Base-by-base conservation (phyloP, 1,284 basidiomycete species). In the Stereum hirsutum region DNA sequence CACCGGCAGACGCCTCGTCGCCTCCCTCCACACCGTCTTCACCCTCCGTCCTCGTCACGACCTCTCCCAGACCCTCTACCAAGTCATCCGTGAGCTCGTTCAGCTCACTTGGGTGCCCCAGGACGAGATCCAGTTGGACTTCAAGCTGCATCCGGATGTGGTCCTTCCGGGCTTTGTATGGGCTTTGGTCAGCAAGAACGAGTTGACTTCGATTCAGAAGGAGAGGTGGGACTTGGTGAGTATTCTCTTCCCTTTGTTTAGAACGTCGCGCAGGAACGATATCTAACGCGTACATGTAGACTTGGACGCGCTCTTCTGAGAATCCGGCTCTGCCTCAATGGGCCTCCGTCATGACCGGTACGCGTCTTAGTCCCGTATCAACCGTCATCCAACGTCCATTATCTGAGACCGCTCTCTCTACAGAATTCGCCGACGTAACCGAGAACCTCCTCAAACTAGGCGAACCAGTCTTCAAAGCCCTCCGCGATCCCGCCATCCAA, bases 211-310 rank as follows among this genome's bases (percentile, higher is more conserved):
- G 24, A 72, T 89, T 54, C 81, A 79, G 60, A 69, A 79, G 48
- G 65, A 72, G 42, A 75, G 91, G 45, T 95, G 89, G 85, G 91
- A 94, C 62, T 60, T 94, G 58, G 90, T 94, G 47, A 57, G 81
- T 72, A 4, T 19, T 27, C 21, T 44, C 23, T 19, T 28, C 23
- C 45, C 20, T 38, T 15, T 27, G 4, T 17, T 10, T n/a, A n/a
- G n/a, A n/a, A n/a, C n/a, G 30, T 33, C 30, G 35, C 41, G 31
- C 34, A 28, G 20, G 26, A 6, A 7, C 39, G 46, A 37, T 41
- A 46, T 14, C 42, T 25, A 6, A 33, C 10, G 20, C 49, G 49
- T 42, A 43, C 53, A 12, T n/a, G n/a, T 60, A 90, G 81, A 81
- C 81, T 0, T 88, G 90, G 59, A 82, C 88, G 8, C 87, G 83